Evolutionary conservation across 129 eudicot species (phyloP), one percentile per base, ranked within the genome.

Genomic region (sunflower (Helianthus annuus)): DNA sequence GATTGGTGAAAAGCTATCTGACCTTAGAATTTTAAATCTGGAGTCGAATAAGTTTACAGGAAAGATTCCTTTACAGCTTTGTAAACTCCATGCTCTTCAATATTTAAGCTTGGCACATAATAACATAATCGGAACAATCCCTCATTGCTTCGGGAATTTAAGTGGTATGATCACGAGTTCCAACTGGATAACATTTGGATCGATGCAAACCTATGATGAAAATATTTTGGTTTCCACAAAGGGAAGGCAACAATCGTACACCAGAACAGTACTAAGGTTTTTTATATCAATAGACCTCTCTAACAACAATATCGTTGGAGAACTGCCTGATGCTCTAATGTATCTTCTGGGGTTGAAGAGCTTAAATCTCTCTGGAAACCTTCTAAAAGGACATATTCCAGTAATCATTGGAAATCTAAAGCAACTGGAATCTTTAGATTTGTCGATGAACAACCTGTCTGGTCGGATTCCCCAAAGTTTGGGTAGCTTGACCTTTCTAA

Each of bases 181-280:
- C 22, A n/a, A n/a, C n/a, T n/a, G n/a, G n/a, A n/a, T n/a, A n/a
- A n/a, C 22, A 19, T 19, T 19, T 19, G 22, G 22, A 19, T n/a
- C n/a, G n/a, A n/a, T n/a, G n/a, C n/a, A n/a, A n/a, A n/a, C n/a
- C 13, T 62, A 62, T 62, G 48, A 36, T 1, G 67, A 62, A 62
- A 62, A 38, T 42, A 39, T 27, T 27, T 0, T 1, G 45, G 66
- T 22, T 32, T 11, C 10, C 2, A 2, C 14, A 1, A 60, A 60
- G 5, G 66, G 66, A 32, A 29, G 0, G 0, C 4, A 60, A 22
- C 14, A 32, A 11, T 0, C 1, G 66, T 60, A 60, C 22, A 60
- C 66, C 19, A 11, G 0, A 10, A 29, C 19, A 60, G 32, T 19
- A 19, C 22, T 60, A 32, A 6, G 0, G 10, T 29, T 60, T 60